Evolutionary conservation across 2,329 filamentous ascomycete species (phyloP), one percentile per base, ranked within the genome.

Genomic region (Cordyceps sp.): DNA sequence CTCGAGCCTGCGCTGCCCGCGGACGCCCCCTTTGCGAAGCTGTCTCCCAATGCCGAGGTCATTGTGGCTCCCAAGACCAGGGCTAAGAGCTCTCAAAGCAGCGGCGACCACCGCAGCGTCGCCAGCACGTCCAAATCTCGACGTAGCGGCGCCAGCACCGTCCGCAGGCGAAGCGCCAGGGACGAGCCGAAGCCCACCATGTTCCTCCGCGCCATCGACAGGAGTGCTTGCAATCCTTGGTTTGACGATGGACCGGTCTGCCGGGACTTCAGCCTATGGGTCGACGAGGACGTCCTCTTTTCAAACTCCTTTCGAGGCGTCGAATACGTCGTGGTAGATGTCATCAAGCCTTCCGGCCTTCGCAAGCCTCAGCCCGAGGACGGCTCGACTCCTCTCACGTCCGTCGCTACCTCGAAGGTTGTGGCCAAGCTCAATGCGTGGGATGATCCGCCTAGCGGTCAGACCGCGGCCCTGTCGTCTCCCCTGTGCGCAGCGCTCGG

Each of bases 31-130:
- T 98, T 98, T 49, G 84, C 82, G 18, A 96, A 94, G 54, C 82
- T 98, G 31, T 80, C 83, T 0, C 81, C 86, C 1, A 85, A 96
- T 49, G 88, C 88, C 16, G 90, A 98, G 55, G 86, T 98, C 31
- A 93, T 96, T 41, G 90, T 98, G 37, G 90, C 90, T 4, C 90
- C 90, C 1, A 98, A 98, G 58, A 79, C 78, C 18, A 72, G 88
- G 34, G 66, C 79, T 26, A 85, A 82, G 50, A 59, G 66, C 22
- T 62, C 73, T 4, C 70, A 76, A 34, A 66, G 58, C 36, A 70
- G 63, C n/a, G 71, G 74, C 24, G 84, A 92, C 42, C 84, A 70
- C 47, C 68, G 78, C 36, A 94, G 86, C 48, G 78, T 86, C 8
- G 69, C 77, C 1, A 84, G 81, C 44, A 78, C 78, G 3, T 83